Evolutionary conservation across 331 rosid species (phyloP), one percentile per base, ranked within the genome.

Genomic region (Quercus tomentella): DNA sequence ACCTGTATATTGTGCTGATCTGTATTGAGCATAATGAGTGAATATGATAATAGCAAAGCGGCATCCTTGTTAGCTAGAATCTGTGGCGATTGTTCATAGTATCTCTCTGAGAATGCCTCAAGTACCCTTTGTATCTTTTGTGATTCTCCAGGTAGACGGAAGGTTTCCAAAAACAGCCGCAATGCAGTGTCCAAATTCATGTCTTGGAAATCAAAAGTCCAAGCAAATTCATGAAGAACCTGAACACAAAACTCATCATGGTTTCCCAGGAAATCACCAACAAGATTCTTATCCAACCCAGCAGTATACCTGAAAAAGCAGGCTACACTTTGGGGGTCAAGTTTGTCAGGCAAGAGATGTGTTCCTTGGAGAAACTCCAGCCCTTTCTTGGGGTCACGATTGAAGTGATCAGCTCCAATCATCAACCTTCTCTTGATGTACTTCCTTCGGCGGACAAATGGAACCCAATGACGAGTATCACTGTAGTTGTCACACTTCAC

Each of bases 91-190:
- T 96, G 97, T 81, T 90, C 99, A 79, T 93, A 96, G 83, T 89
- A 93, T 89, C 98, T 93, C 88, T 96, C 99, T 25, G 99, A 96
- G 81, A 96, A 96, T 72, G 98, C 98, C 89, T 91, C 98, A 62
- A 96, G 98, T 84, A 93, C 99, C 91, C 99, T 90, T 63, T 96
- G 98, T 81, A 96, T 96, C 97, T 96, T 96, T 90, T 96, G 99
- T 8, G 98, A 90, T 89, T 96, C 99, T 83, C 99, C 97, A 25
- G 99, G 99, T 54, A 96, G 84, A 57, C 98, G 88, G 80, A 96
- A 96, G 22, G 98, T 91, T 84, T 96, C 99, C 86, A 96, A 85
- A 83, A 96, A 96, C 65, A 96, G 78, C 66, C 97, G 97, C 72
- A 93, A 86, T 43, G 99, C 98, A 62, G 97, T 90, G 77, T 96